A percentile compares a stretch with the other conserved stretches of the same genome.
Conservation (phyloP, 345 rosid species). For the Citrus inodora region DNA sequence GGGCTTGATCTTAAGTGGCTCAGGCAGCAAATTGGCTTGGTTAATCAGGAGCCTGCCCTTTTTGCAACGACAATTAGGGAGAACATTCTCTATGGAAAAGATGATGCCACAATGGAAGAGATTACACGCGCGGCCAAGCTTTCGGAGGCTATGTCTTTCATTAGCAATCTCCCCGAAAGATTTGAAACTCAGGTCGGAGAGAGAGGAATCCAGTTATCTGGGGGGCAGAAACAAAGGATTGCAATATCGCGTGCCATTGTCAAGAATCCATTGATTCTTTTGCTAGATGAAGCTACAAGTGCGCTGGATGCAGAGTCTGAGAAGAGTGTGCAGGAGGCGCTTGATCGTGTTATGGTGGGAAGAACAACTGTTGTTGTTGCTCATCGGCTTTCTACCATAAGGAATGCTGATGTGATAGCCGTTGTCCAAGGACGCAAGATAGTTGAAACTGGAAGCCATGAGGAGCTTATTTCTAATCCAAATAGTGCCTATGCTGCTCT, state of each 20-base stretch:
- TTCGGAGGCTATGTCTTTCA: slow-evolving; percentile 75
- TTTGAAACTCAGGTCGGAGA: slow-evolving; percentile 99
- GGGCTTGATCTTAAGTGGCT: slow-evolving; percentile 84
- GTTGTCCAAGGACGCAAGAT: slow-evolving; percentile 81
- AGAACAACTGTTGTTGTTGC: slow-evolving; percentile 90
- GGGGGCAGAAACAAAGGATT: slow-evolving; percentile 96
- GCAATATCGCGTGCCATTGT: slow-evolving; percentile 89
- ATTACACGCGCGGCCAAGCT: slow-evolving; percentile 76
- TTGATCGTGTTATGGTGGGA: slow-evolving; percentile 92
- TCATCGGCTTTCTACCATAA: slow-evolving; percentile 84
- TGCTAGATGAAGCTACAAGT: slow-evolving; percentile 97
- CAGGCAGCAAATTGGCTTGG: slow-evolving; percentile 80
- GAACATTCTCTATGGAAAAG: slow-evolving; percentile 89
- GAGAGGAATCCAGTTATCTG: slow-evolving; percentile 87
- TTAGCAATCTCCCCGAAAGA: slow-evolving; percentile 86
- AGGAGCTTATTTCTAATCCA: slow-evolving; percentile 66
- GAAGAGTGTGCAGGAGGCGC: slow-evolving; percentile 93
- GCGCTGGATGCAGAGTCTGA: slow-evolving; percentile 94
- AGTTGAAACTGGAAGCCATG: slow-evolving; percentile 87
- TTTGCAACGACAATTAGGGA: slow-evolving; percentile 81
- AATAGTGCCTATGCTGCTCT: slow-evolving; percentile 68
- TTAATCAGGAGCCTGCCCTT: slow-evolving; percentile 93
- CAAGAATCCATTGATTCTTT: slow-evolving; percentile 81
- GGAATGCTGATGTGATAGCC: slow-evolving; percentile 86
- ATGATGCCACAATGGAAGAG: slow-evolving; percentile 68